These are phyloP conservation scores for Ceriops tagal DNA, from an alignment of 345 rosid genomes.

Conservation along the genomic window DNA sequence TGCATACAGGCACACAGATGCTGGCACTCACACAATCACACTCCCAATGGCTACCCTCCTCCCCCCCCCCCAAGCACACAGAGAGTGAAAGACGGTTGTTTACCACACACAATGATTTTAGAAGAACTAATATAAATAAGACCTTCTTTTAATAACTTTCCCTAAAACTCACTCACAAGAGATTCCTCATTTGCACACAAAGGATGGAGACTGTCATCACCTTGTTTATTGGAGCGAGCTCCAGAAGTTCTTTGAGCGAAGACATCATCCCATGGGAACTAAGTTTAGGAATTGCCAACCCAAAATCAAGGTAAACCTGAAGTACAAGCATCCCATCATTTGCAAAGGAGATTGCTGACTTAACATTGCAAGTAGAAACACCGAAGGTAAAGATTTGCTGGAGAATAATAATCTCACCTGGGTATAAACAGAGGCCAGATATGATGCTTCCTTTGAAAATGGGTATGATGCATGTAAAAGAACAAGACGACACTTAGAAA, in stretches of 20 bases:
- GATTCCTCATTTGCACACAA: background rate
- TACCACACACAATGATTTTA: no score
- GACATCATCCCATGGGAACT: constrained; percentile 86
- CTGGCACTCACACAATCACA: no score
- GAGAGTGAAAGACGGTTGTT: no score
- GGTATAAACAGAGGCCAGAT: constrained; percentile 73
- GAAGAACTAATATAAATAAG: no score
- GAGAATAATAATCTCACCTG: constrained; percentile 46
- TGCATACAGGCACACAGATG: no score
- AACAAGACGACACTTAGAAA: constrained; percentile 62
- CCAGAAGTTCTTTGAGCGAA: constrained; percentile 81
- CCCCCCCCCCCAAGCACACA: no score
- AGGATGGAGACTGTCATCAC: constrained; percentile 33
- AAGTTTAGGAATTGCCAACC: constrained; percentile 92
- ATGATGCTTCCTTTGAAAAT: constrained; percentile 90
- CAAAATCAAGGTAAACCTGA: constrained; percentile 91
- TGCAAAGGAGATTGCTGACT: background rate
- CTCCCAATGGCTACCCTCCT: no score
- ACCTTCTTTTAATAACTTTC: background rate
- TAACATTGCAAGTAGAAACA: background rate
- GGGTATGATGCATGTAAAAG: constrained; percentile 96
- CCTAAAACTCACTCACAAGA: background rate
- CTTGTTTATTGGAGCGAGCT: constrained; percentile 81
- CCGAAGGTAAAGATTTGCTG: background rate
- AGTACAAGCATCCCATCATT: constrained; percentile 20